Conservation (phyloP, 2,329 filamentous ascomycete genomes). For the Colletotrichum godetiae region DNA sequence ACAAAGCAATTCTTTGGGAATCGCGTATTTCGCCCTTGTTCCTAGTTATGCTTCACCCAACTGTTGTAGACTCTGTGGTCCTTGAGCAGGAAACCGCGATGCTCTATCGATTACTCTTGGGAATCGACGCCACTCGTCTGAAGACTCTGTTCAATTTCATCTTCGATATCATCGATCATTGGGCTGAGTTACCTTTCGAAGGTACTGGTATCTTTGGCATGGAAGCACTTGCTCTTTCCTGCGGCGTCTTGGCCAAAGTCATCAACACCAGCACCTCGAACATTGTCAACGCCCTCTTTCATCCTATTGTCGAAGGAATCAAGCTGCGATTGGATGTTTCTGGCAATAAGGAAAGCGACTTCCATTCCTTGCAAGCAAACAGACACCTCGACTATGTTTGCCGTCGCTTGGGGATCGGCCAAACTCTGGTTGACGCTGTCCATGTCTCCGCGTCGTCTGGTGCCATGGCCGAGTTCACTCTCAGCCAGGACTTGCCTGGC, state of each 20-base stretch:
- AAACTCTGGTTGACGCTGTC: constrained; percentile 34
- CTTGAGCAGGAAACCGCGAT: constrained; percentile 50
- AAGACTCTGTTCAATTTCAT: constrained; percentile 46
- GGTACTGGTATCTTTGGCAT: constrained; percentile 33
- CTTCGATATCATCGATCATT: constrained; percentile 36
- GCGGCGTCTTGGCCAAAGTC: constrained; percentile 47
- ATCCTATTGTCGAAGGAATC: constrained; percentile 33
- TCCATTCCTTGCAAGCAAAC: constrained; percentile 42
- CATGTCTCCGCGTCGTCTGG: constrained; percentile 17
- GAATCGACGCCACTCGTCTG: constrained; percentile 47
- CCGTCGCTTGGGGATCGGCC: constrained; percentile 45
- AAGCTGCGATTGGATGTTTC: constrained; percentile 13
- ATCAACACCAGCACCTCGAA: constrained; percentile 51
- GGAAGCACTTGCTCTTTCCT: constrained; percentile 42
- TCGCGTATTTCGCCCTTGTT: constrained; percentile 44
- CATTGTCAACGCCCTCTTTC: constrained; percentile 44
- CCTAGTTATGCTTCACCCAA: constrained; percentile 47
- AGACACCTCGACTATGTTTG: constrained; percentile 47
- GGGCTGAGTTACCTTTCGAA: constrained; percentile 28
- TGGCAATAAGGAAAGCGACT: constrained; percentile 37
- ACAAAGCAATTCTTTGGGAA: background rate
- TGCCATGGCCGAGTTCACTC: constrained; percentile 41
- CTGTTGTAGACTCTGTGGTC: constrained; percentile 49
- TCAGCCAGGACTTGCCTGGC: constrained; percentile 48
- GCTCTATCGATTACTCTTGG: constrained; percentile 49